Evolutionary conservation across 2,329 filamentous ascomycete species (phyloP).

Genomic region (Aspergillus vadensis): DNA sequence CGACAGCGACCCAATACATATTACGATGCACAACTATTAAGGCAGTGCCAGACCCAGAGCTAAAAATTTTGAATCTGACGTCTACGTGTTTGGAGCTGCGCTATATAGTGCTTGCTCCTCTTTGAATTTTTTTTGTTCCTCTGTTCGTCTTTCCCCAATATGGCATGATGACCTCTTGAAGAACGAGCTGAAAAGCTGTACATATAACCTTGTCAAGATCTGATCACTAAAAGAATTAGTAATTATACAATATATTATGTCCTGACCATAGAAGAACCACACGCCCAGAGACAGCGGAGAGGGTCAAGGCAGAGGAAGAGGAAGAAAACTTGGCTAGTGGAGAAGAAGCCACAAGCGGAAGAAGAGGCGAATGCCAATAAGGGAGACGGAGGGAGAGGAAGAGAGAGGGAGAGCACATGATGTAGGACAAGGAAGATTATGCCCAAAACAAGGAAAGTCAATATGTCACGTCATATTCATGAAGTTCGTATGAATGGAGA

Average conservation of each 20-base stretch:
- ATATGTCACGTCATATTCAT: constrained; percentile 13
- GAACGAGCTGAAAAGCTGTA: constrained; percentile 3
- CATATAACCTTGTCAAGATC: constrained; percentile 10
- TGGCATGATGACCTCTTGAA: neutral
- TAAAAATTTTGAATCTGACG: no score
- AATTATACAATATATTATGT: constrained; percentile 15
- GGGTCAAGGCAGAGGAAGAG: neutral
- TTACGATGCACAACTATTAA: no score
- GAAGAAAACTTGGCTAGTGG: neutral
- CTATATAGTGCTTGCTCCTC: neutral
- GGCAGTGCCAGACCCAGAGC: no score
- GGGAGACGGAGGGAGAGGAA: neutral
- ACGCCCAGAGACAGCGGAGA: constrained; percentile 6
- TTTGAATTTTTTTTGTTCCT: neutral
- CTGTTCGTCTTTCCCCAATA: neutral
- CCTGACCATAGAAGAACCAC: constrained; percentile 17
- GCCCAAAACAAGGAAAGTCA: constrained; percentile 6
- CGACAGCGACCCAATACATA: no score
- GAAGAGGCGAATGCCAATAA: neutral
- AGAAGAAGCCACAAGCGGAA: neutral
- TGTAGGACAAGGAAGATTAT: neutral
- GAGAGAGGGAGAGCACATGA: constrained; percentile 1
- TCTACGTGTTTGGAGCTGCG: no score
- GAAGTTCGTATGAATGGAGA: constrained; percentile 14
- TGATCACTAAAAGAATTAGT: constrained; percentile 5